Conservation (phyloP, 2,329 filamentous ascomycete species). For the Cadophora malorum region DNA sequence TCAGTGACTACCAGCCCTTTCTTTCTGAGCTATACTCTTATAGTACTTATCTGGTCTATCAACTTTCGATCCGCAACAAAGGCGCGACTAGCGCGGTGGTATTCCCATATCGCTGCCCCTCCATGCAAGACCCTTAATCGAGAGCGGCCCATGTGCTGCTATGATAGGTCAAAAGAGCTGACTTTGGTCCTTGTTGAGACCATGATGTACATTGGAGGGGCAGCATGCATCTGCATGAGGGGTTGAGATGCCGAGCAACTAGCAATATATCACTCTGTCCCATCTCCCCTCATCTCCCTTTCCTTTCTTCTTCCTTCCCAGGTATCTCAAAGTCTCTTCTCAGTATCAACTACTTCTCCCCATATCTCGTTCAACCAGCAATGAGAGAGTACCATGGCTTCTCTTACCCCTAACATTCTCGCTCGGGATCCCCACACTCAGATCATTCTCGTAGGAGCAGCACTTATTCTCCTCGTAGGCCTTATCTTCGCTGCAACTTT, state of each 20-base stretch:
- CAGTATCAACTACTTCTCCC: constrained; percentile 44
- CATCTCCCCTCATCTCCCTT: constrained; percentile 17
- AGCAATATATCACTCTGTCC: constrained; percentile 29
- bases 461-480: constrained; percentile 58
- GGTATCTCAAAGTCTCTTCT: constrained; percentile 20
- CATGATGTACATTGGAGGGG: constrained; percentile 30
- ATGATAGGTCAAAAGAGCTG: constrained; percentile 33
- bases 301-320: constrained; percentile 26
- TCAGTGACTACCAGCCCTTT: not conserved
- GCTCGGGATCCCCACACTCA: constrained; percentile 54
- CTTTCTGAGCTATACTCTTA: not conserved
- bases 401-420: constrained; percentile 70
- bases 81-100: constrained; percentile 21
- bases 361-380: constrained; percentile 39
- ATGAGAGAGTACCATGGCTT: constrained; percentile 78
- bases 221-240: constrained; percentile 24
- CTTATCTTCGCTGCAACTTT: constrained; percentile 54
- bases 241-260: constrained; percentile 23
- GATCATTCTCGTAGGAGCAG: constrained; percentile 60
- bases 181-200: constrained; percentile 17
- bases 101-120: constrained; percentile 14
- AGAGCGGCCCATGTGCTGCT: constrained; percentile 24
- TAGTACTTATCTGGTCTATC: constrained; percentile 9
- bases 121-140: constrained; percentile 27
- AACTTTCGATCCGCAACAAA: constrained; percentile 10